Base-by-base conservation (phyloP, 257 asterid species). In the Nicotiana tabacum region DNA sequence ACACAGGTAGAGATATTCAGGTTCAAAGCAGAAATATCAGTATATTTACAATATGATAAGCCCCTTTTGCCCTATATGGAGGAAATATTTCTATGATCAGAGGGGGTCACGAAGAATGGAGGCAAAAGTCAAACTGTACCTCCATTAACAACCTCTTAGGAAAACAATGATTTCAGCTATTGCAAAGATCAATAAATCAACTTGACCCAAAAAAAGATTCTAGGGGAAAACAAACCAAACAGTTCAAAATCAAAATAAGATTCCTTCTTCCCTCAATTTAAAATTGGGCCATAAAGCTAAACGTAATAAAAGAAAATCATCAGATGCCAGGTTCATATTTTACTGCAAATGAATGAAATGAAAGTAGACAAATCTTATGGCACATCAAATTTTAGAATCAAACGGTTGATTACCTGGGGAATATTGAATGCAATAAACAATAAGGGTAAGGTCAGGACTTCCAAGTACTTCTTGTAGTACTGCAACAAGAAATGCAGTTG, bases 381-480 rank as follows among this genome's bases (percentile, higher is more conserved):
- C 57, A 83, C 62, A 74, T 6, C 6, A 21, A 48, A 24, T 15
- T 51, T 46, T 24, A 12, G 24, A 74, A 61, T 80, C 82, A 85
- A 48, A 48, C 15, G 24, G 80, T 24, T 48, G 80, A 48, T 48
- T 74, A 95, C 99, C 96, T 94, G 98, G 85, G 98, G 95, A 84
- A 93, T 77, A 83, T 82, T 87, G 87, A 92, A 89, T 43, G 97
- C 43, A 82, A 89, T 80, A 77, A 91, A 81, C 88, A 95, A 55
- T 69, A 95, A 83, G 32, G 96, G 96, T 68, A 95, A 83, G 12
- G 94, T 90, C 89, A 95, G 76, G 87, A 92, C 48, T 85, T 86
- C 90, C 93, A 95, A 87, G 90, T 90, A 95, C 39, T 37, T 77
- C 88, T 74, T 87, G 94, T 91, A 95, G 82, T 84, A 80, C 98